A percentile compares a stretch with the other conserved stretches of the same genome.
Conservation (phyloP, 345 rosid genomes). For the Syzygium oleosum region DNA sequence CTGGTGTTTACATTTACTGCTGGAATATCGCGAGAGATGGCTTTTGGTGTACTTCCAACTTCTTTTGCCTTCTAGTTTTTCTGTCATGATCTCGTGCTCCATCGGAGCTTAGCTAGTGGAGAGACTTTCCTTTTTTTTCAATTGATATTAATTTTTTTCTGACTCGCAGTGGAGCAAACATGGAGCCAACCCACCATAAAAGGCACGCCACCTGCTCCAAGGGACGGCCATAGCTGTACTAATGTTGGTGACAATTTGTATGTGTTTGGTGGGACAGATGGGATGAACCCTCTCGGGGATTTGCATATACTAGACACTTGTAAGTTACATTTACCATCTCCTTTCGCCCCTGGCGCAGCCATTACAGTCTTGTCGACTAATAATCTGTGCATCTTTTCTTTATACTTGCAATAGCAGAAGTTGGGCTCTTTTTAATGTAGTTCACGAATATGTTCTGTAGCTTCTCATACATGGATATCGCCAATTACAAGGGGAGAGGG, state of each 20-base stretch:
- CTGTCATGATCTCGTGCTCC: neutral
- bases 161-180: slow-evolving; percentile 49
- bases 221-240: slow-evolving; percentile 94
- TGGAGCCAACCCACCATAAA: slow-evolving; percentile 73
- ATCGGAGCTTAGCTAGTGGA: neutral
- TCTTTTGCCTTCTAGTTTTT: neutral
- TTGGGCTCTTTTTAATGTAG: neutral
- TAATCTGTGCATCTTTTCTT: neutral
- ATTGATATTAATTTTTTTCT: neutral
- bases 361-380: neutral
- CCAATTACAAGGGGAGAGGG: slow-evolving; percentile 90
- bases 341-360: neutral
- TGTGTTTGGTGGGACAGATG: slow-evolving; percentile 97
- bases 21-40: neutral
- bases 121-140: neutral
- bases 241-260: slow-evolving; percentile 58
- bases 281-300: slow-evolving; percentile 66
- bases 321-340: slow-evolving; percentile 23
- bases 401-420: neutral
- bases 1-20: neutral
- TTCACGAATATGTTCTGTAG: slow-evolving; percentile 20
- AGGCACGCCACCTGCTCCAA: slow-evolving; percentile 68
- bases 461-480: slow-evolving; percentile 77
- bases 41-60: neutral
- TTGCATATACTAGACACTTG: slow-evolving; percentile 72